Base-by-base conservation (phyloP, 768 basidiomycete genomes). In the Podaxis pistillaris region DNA sequence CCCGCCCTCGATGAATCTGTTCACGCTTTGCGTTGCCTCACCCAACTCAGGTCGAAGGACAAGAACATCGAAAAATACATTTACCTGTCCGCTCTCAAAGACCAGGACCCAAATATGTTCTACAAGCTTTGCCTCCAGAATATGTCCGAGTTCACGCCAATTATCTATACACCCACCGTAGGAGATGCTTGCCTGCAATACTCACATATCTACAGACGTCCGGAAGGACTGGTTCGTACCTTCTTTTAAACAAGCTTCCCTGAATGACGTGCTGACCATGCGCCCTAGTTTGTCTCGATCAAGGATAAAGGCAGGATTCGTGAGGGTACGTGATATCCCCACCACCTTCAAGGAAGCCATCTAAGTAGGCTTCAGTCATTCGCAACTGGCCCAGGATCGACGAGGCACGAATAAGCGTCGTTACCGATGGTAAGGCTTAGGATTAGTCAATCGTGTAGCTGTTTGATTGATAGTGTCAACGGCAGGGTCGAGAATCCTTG, bases 161-260 rank as follows among this genome's bases (percentile, higher is more conserved):
- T 95, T 47, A 93, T 96, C 60, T 96, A 96, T 72, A 96, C 94
- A 0, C 94, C 94, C 0, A 93, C 91, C 13, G 93, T 96, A 30
- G 94, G 94, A 26, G 93, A 96, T 68, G 94, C 94, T 2, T 95
- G 93, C 71, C 72, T 92, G 66, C 88, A 92, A 69, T 94, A 85
- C 76, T 90, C 88, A 22, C 85, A 89, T 64, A 93, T 88, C 66
- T 93, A 87, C 71, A 79, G 89, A 65, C 81, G 83, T 44, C 86
- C 90, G 0, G 90, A 93, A 71, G 91, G 91, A 47, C 73, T 89
- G 73, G 84, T 94, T 66, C 57, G 80, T 74, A 65, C 64, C 40
- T 58, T 40, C 30, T 24, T 19, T 15, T 30, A 33, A 26, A 26
- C 13, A 13, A 5, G 15, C 49, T 8, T 50, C 24, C 49, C 22